Evolutionary conservation across 2,329 filamentous ascomycete species (phyloP), one percentile per base, ranked within the genome.

Genomic region (Ilyonectria sp.): DNA sequence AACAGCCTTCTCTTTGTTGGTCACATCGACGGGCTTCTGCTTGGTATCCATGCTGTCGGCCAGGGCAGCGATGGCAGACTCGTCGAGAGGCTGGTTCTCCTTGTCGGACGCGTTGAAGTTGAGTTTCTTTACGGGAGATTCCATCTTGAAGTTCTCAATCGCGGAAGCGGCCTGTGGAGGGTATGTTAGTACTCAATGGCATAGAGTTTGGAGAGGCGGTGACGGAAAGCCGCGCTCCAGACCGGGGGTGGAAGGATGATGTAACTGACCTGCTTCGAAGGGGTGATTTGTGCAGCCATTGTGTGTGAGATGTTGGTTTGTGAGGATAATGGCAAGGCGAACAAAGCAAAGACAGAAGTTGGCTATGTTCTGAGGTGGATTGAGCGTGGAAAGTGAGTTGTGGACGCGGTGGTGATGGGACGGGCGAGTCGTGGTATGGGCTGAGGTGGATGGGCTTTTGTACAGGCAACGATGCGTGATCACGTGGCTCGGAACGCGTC

Each of bases 81-180:
- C 74, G 66, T 87, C 84, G 71, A 87, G 83, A 68, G 87, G 86
- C 69, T 86, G 84, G 84, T 97, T 97, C 86, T 97, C 95, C 85
- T 97, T 97, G 85, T 94, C 88, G 66, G 87, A 87, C 61, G 85
- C 79, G 72, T 87, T 84, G 81, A 97, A 94, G 85, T 93, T 87
- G 74, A 96, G 89, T 89, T 97, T 97, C 92, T 97, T 97, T 71
- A 92, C 85, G 52, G 95, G 94, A 1, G 94, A 96, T 75, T 97
- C 93, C 90, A 98, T 97, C 85, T 95, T 97, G 82, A 98, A 88
- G 75, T 90, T 90, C 82, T 96, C 91, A 79, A 98, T 92, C 77
- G 91, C 94, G 78, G 93, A 91, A 77, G 94, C 93, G 86, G 92
- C 92, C 95, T 98, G 80, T 71, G 53, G 65, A 63, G 68, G 37